Conservation (phyloP, 352 stramenopile species). For the Elongisporangium prolatum region DNA sequence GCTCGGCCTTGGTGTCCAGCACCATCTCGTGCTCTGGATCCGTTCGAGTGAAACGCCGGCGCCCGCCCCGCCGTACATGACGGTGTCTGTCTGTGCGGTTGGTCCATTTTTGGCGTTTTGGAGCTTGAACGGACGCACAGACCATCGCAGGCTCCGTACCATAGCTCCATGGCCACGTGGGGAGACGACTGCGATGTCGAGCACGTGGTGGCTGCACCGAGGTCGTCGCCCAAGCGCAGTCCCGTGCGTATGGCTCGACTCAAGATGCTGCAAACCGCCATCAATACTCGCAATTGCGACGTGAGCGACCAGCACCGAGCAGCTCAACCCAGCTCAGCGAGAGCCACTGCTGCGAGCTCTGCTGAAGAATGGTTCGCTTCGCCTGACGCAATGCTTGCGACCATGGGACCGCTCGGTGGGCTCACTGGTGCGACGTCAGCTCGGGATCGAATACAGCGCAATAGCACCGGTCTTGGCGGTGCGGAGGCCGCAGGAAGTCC, state of each 20-base stretch:
- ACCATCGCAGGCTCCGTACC: background rate
- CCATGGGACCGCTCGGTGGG: slow-evolving; percentile 69
- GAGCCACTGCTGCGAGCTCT: background rate
- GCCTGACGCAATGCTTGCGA: slow-evolving; percentile 47
- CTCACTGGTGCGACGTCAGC: slow-evolving; percentile 33
- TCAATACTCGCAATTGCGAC: slow-evolving; percentile 77
- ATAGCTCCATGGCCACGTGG: background rate
- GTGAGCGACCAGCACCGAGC: slow-evolving; percentile 32
- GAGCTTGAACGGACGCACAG: background rate
- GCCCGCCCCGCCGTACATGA: background rate
- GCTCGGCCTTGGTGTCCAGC: slow-evolving; percentile 45
- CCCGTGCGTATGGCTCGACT: slow-evolving; percentile 70
- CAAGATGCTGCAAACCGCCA: slow-evolving; percentile 80
- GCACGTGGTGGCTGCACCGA: slow-evolving; percentile 11
- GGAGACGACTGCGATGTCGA: slow-evolving; percentile 20
- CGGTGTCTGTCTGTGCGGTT: background rate
- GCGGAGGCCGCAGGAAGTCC: background rate
- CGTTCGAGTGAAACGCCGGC: slow-evolving; percentile 2
- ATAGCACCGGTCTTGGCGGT: background rate
- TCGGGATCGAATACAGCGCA: slow-evolving; percentile 6
- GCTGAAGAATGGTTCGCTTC: slow-evolving; percentile 11
- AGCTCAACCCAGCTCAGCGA: slow-evolving; percentile 6
- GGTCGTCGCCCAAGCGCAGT: slow-evolving; percentile 58
- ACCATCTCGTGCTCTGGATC: slow-evolving; percentile 16
- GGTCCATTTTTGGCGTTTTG: slow-evolving; percentile 1